Evolutionary conservation across 345 rosid genomes (phyloP).

Genomic region (Trapa incisa): DNA sequence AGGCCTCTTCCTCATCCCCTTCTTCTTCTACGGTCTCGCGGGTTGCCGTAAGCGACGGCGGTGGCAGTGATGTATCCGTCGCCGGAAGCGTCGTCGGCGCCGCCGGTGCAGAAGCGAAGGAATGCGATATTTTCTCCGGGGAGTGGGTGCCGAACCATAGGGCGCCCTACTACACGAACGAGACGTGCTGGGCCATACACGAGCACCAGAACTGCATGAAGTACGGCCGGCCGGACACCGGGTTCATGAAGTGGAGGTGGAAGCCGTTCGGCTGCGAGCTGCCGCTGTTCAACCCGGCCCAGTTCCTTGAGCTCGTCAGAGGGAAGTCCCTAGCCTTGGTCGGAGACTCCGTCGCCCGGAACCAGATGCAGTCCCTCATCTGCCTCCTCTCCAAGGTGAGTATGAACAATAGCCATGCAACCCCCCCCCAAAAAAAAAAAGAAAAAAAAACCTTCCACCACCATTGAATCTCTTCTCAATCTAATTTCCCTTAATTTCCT

Average conservation of each 20-base stretch:
- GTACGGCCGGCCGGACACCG: slow-evolving; percentile 27
- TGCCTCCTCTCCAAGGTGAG: slow-evolving; percentile 33
- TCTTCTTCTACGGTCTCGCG: not conserved
- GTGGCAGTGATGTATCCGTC: not conserved
- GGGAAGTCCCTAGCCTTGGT: slow-evolving; percentile 35
- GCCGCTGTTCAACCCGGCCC: slow-evolving; percentile 22
- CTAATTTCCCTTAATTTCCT: too few relatives aligned
- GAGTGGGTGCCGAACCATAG: slow-evolving; percentile 22
- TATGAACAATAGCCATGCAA: not conserved
- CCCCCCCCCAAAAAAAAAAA: too few relatives aligned
- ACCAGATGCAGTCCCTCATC: slow-evolving; percentile 33
- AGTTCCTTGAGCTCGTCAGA: slow-evolving; percentile 27
- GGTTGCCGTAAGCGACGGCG: not conserved
- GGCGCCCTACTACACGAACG: slow-evolving; percentile 26
- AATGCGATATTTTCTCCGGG: slow-evolving; percentile 26
- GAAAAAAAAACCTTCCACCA: too few relatives aligned
- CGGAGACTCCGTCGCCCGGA: slow-evolving; percentile 31
- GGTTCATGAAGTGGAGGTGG: slow-evolving; percentile 37
- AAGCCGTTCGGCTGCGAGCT: slow-evolving; percentile 29
- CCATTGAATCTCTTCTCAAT: too few relatives aligned
- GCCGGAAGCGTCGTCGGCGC: too few relatives aligned
- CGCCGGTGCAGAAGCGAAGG: not conserved
- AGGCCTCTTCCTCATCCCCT: not conserved
- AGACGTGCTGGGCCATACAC: slow-evolving; percentile 20
- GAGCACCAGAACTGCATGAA: slow-evolving; percentile 35